Evolutionary conservation across 228 moss, liverwort and hornwort species (phyloP).

Genomic region (Sphagnum fallax): DNA sequence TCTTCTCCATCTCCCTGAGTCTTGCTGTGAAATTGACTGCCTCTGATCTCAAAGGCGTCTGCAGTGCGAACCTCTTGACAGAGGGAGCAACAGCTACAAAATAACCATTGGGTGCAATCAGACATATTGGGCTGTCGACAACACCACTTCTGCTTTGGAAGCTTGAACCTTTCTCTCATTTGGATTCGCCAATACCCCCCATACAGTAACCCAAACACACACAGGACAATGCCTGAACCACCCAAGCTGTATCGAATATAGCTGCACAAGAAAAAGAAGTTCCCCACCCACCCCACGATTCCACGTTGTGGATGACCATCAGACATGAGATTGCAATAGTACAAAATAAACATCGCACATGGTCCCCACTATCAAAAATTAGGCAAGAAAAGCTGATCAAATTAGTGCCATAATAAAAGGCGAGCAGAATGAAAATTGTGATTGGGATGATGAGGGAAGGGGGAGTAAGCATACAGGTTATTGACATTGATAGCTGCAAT

Average conservation of each 20-base stretch:
- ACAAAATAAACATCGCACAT: not conserved
- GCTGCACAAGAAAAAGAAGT: slow-evolving; percentile 7
- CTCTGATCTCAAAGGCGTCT: slow-evolving; percentile 63
- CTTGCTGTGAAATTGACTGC: slow-evolving; percentile 49
- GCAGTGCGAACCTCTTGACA: slow-evolving; percentile 95
- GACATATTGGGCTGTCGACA: slow-evolving; percentile 39
- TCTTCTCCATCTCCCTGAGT: slow-evolving; percentile 1
- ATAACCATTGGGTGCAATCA: slow-evolving; percentile 82
- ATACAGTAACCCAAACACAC: slow-evolving; percentile 69
- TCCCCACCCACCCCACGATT: no score
- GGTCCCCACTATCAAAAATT: not conserved
- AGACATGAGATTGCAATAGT: not conserved
- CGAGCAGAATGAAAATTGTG: not conserved
- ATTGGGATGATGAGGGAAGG: not conserved
- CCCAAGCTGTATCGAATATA: slow-evolving; percentile 48
- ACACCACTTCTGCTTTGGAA: slow-evolving; percentile 48
- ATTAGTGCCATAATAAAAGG: not conserved
- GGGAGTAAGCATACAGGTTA: slow-evolving; percentile 20
- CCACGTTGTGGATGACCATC: not conserved
- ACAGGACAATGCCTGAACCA: slow-evolving; percentile 52
- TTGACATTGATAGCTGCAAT: slow-evolving; percentile 71
- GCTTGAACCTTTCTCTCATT: slow-evolving; percentile 71
- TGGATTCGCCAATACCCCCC: slow-evolving; percentile 88
- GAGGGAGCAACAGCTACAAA: slow-evolving; percentile 66
- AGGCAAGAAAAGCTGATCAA: not conserved